Evolutionary conservation across 345 rosid species (phyloP).

Genomic region (Brassica nigra): DNA sequence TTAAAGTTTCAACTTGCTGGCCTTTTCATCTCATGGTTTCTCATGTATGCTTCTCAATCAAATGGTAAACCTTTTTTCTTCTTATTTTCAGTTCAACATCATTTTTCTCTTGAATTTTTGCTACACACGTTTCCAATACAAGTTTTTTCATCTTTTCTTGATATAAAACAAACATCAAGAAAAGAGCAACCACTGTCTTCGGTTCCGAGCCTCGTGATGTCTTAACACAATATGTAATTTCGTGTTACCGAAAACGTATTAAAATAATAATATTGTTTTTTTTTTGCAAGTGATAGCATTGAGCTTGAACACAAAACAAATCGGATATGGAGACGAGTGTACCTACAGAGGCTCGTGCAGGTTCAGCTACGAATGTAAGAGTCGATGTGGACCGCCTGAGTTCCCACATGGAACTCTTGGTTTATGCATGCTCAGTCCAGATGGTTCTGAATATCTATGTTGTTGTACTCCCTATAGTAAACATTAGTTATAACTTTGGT

Average conservation of each 20-base stretch:
- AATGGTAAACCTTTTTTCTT: background rate
- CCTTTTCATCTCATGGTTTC: background rate
- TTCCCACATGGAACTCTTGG: background rate
- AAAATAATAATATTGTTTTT: background rate
- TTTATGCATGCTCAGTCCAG: background rate
- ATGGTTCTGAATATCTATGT: background rate
- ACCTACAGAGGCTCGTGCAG: background rate
- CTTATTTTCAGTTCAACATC: background rate
- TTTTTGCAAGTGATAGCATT: background rate
- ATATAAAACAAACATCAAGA: background rate
- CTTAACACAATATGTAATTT: background rate
- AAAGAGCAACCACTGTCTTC: background rate
- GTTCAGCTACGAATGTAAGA: background rate
- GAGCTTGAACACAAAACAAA: background rate
- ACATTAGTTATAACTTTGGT: background rate
- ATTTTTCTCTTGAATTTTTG: background rate
- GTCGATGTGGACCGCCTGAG: background rate
- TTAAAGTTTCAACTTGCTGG: background rate
- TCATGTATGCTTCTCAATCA: background rate
- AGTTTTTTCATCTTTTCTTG: background rate
- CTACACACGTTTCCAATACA: background rate
- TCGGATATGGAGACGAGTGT: background rate
- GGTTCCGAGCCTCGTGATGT: background rate
- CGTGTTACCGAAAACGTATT: background rate
- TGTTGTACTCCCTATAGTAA: background rate